Evolutionary conservation across 2,329 filamentous ascomycete genomes (phyloP), one percentile per base, ranked within the genome.

Genomic region (Elsinoe batatas): DNA sequence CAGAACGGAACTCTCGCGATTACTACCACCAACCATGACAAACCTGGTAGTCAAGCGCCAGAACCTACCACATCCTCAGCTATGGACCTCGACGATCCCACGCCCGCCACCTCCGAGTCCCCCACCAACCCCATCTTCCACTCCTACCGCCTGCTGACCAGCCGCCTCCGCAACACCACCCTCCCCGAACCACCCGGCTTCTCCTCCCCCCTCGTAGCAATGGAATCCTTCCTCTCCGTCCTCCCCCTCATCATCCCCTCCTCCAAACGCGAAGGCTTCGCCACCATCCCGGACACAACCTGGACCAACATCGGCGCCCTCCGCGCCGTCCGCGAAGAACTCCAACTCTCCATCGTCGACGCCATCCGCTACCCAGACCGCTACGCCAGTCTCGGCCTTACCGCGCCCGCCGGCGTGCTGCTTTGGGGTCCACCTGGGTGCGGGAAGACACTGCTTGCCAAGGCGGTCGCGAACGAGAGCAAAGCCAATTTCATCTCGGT

Each of bases 401-500:
- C 82, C 18, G 83, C 87, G 0, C 87, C 89, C 0, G 87, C 88
- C 0, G 93, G 93, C 13, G 89, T 96, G 2, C 78, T 98, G 0
- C 87, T 98, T 55, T 98, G 91, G 89, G 93, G 93, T 0, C 93
- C 93, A 1, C 93, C 93, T 0, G 93, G 93, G 5, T 98, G 93
- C 69, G 93, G 93, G 64, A 98, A 98, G 70, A 98, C 93, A 0
- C 79, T 98, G 1, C 82, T 98, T 1, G 93, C 93, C 15, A 96
- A 97, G 72, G 93, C 93, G 3, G 90, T 96, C 3, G 93, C 93
- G 56, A 95, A 95, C 69, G 90, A 95, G 68, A 91, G 87, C 6
- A 89, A 91, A 68, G 93, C 93, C 47, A 97, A 95, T 71, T 98
- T 98, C 75, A 98, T 98, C 71, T 90, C 89, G 53, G 89, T 98